These are phyloP conservation scores for Atkinsonella hypoxylon DNA, from an alignment of 2,329 filamentous ascomycete genomes.

Conservation along the genomic window DNA sequence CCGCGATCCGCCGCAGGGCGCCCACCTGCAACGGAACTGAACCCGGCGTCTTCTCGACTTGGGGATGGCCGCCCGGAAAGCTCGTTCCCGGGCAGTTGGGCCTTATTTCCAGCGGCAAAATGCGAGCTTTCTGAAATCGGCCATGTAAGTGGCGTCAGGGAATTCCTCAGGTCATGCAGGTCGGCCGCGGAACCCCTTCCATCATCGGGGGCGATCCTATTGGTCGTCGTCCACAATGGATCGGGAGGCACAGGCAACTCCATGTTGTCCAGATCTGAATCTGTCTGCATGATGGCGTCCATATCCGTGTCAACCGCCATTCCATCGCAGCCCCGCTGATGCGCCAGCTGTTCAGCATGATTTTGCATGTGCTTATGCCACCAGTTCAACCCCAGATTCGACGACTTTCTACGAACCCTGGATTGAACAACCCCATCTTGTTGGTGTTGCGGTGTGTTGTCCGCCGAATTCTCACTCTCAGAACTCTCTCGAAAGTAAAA, in stretches of 20 bases:
- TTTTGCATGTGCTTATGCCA: slow-evolving; percentile 72
- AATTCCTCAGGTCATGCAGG: slow-evolving; percentile 11
- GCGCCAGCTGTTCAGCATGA: slow-evolving; percentile 55
- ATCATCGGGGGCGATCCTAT: slow-evolving; percentile 16
- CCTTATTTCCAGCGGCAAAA: slow-evolving; percentile 4
- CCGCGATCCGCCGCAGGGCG: slow-evolving; percentile 2
- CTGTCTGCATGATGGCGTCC: slow-evolving; percentile 20
- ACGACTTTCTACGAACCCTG: slow-evolving; percentile 43
- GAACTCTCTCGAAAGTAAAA: slow-evolving; percentile 56
- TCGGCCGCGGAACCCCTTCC: slow-evolving; percentile 17
- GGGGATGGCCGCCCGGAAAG: neutral
- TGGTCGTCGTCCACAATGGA: slow-evolving; percentile 29
- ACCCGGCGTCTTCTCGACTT: slow-evolving; percentile 8
- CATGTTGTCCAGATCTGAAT: slow-evolving; percentile 32
- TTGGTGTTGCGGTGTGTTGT: slow-evolving; percentile 24
- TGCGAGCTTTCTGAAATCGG: slow-evolving; percentile 9
- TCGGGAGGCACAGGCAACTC: slow-evolving; percentile 27
- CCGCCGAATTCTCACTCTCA: slow-evolving; percentile 37
- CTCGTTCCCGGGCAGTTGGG: neutral
- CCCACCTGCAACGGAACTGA: neutral
- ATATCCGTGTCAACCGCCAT: slow-evolving; percentile 17
- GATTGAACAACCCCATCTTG: slow-evolving; percentile 13
- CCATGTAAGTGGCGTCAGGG: slow-evolving; percentile 14
- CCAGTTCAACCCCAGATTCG: slow-evolving; percentile 53
- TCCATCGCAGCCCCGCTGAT: slow-evolving; percentile 25